Evolutionary conservation across 192 early-diverging fungal genomes (phyloP), one percentile per base, ranked within the genome.

Genomic region (Geosiphon pyriformis): DNA sequence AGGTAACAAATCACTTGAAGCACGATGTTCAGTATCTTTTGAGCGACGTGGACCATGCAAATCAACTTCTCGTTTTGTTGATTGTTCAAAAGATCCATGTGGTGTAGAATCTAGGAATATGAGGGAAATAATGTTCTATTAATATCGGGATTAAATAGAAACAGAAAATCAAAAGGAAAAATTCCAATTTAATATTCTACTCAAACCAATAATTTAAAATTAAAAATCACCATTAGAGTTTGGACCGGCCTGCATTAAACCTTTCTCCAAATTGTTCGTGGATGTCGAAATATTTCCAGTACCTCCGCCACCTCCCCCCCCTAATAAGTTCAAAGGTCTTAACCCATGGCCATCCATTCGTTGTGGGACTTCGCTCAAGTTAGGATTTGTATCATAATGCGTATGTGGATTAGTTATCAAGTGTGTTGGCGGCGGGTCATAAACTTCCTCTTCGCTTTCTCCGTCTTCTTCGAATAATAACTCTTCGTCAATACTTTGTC

Each of bases 1-100:
- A 22, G 65, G 65, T 46, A 67, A 67, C 18, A 67, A 53, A 31
- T 67, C 65, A 2, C 49, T 27, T 29, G 65, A 67, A 31, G 54
- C 65, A 30, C 54, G 52, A 46, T 46, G 23, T 22, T 65, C 30
- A 7, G 31, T 17, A n/a, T 65, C 62, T 53, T 23, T 65, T 31
- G 26, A 63, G 20, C 61, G 23, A 31, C 42, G 46, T 27, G 35
- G 27, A 3, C 54, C 54, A 20, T 31, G 15, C 22, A n/a, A 10
- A 59, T 59, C 58, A 59, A n/a, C 25, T 59, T 23, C 12, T 8
- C n/a, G 54, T 30, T 56, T 18, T 18, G 31, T 22, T 35, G 32
- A 3, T 34, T 17, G 20, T 10, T 4, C n/a, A 1, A 11, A n/a
- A 27, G 11, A n/a, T n/a, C 26, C 22, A 55, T 55, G 22, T 27